Conservation (phyloP, 257 asterid genomes). For the Ocimum tenuiflorum region DNA sequence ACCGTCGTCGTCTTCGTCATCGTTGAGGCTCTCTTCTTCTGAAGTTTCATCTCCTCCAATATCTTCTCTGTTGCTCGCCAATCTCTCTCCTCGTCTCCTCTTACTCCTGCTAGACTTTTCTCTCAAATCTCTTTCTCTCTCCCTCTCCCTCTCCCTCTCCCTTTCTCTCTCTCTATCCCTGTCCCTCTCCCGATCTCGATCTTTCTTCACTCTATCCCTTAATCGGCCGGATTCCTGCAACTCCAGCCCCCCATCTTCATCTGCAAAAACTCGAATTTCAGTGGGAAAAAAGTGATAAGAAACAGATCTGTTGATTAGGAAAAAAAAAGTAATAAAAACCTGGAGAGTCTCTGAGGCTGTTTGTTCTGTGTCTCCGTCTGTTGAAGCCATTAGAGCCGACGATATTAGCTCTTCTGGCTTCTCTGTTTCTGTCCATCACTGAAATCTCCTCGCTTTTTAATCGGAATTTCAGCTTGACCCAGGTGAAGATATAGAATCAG, state of each 20-base stretch:
- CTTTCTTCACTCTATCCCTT: constrained; percentile 88
- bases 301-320: constrained; percentile 46
- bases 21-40: constrained; percentile 83
- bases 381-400: constrained; percentile 77
- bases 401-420: constrained; percentile 72
- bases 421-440: constrained; percentile 82
- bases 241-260: constrained; percentile 78
- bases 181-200: constrained; percentile 68
- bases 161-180: constrained; percentile 58
- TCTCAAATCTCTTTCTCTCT: constrained; percentile 45
- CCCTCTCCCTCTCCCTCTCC: constrained; percentile 52
- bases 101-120: constrained; percentile 63
- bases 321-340: constrained; percentile 31
- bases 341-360: constrained; percentile 79
- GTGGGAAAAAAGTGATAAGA: not conserved
- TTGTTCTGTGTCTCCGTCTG: constrained; percentile 64
- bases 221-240: constrained; percentile 70
- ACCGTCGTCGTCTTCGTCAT: constrained; percentile 73
- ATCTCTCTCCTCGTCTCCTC: constrained; percentile 64
- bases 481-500: constrained; percentile 30
- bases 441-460: not conserved
- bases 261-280: constrained; percentile 36
- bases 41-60: constrained; percentile 67
- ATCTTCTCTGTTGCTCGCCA: constrained; percentile 41
- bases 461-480: constrained; percentile 23